Base-by-base conservation (phyloP, 352 stramenopile genomes). In the Globisporangium emineosum region DNA sequence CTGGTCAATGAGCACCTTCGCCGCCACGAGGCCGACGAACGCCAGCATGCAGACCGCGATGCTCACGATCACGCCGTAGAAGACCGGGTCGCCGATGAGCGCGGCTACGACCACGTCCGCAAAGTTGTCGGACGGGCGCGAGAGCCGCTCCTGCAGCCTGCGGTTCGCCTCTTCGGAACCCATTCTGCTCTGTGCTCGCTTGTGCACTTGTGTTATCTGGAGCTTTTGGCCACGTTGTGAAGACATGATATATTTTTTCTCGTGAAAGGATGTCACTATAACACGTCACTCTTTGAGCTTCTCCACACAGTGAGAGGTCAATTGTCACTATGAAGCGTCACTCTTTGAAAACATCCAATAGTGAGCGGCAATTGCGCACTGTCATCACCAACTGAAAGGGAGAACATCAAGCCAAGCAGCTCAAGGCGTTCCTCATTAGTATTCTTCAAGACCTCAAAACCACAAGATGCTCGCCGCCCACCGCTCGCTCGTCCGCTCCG, bases 81-180 rank as follows among this genome's bases (percentile, higher is more conserved):
- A 89, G n/a, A 73, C 50, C 19, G 85, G 85, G 27, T 93, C 81
- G 50, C 75, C 77, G 32, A 89, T 55, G 52, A 93, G 62, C 15
- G 75, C 72, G 27, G 89, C 67, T 66, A 91, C 75, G 30, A 91
- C 64, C 29, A 74, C 67, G 63, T 91, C 85, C 40, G 78, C 77
- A 82, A 82, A 93, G 64, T 75, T 78, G 69, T 86, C 74, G 19
- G 81, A 74, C 33, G 75, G 76, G 47, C 77, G 72, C 67, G 76
- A 69, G 64, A 92, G 73, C 52, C 77, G 75, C 60, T 65, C 69
- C 45, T 77, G 67, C 57, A 86, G 67, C 54, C 76, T 80, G 57
- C 6, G 23, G n/a, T 53, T 67, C 52, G 65, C 29, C 55, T 57
- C 62, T 45, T 49, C 21, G 17, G 30, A 9, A 0, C 51, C 13